phyloP scores from a whole-genome alignment of 208 protist genomes.

The Blechomonas ayalai region DNA sequence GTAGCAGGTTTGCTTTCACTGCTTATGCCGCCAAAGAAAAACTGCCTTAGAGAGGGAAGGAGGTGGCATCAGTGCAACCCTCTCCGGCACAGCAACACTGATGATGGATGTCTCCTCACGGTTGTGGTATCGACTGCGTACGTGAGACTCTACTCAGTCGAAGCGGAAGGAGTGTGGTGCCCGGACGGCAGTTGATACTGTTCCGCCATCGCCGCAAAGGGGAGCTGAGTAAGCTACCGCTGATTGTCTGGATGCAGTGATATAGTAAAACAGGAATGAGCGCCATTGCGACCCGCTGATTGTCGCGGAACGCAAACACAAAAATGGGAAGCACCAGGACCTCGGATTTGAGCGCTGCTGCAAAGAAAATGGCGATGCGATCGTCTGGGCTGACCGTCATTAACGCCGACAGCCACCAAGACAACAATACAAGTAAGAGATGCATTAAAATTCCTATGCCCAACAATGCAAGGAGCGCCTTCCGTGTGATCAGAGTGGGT shows the following conservation, averaged over 20 bases:
- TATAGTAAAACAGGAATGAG: constrained; percentile 11
- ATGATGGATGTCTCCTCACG: no score
- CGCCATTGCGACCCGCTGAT: constrained; percentile 3
- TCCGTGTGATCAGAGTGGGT: constrained; percentile 4
- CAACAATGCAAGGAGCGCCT: constrained; percentile 6
- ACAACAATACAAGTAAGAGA: neutral
- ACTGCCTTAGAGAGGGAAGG: no score
- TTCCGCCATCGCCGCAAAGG: constrained; percentile 21
- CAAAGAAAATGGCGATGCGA: constrained; percentile 22
- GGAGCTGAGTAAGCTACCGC: constrained; percentile 6
- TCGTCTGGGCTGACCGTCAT: constrained; percentile 12
- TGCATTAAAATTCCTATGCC: constrained; percentile 3
- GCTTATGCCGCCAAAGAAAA: no score
- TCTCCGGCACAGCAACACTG: no score
- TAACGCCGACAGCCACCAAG: constrained; percentile 6
- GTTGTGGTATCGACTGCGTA: no score
- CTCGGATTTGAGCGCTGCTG: constrained; percentile 18
- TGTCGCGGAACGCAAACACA: constrained; percentile 11
- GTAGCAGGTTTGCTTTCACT: no score
- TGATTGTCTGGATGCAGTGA: constrained; percentile 16
- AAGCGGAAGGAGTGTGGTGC: constrained; percentile 25
- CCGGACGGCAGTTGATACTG: constrained; percentile 24
- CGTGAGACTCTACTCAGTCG: constrained; percentile 12
- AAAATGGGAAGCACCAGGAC: constrained; percentile 17
- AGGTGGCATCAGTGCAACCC: no score